Evolutionary conservation across 768 basidiomycete species (phyloP), one percentile per base, ranked within the genome.

Genomic region (Paxillus rubicundulus): DNA sequence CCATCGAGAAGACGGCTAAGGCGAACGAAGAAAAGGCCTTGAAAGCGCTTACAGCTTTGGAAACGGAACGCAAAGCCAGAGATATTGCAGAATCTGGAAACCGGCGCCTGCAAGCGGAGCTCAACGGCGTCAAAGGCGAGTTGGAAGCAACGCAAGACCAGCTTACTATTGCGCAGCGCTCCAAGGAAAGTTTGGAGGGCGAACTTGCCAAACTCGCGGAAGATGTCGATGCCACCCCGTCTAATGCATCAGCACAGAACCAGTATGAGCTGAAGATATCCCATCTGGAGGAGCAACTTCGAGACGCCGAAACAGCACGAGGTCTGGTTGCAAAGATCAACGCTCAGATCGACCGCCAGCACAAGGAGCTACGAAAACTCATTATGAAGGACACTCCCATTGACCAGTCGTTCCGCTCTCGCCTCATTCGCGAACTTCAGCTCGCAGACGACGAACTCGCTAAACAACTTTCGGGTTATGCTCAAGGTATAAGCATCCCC

Each of bases 321-420:
- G 61, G 71, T 3, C 79, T 78, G 24, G 78, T 78, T 2, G 67
- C 77, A 2, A 77, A 76, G 56, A 83, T 87, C 58, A 80, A 77
- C 58, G 81, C 82, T 34, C 81, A 77, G 42, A 77, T 88, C 28
- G 82, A 83, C 58, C 78, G 77, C 14, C 86, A 88, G 49, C 86
- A 87, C 61, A 78, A 78, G n/a, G 87, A 89, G 55, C 79, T 89
- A 38, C 81, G 86, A 5, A 74, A 80, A n/a, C 72, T 88, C 20
- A 79, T 89, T 49, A 74, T 80, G 70, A 74, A 73, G 41, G 78
- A 76, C 45, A 76, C 76, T 10, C 78, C 84, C 9, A 74, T 77
- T 34, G 87, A 87, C 54, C 78, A 78, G 32, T 71, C 76, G 4
- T 84, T 89, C 75, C 82, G 85, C 45, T 72, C 77, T 18, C 78